Evolutionary conservation across 2,329 filamentous ascomycete species (phyloP), one percentile per base, ranked within the genome.

Genomic region (Sporothrix phasma): DNA sequence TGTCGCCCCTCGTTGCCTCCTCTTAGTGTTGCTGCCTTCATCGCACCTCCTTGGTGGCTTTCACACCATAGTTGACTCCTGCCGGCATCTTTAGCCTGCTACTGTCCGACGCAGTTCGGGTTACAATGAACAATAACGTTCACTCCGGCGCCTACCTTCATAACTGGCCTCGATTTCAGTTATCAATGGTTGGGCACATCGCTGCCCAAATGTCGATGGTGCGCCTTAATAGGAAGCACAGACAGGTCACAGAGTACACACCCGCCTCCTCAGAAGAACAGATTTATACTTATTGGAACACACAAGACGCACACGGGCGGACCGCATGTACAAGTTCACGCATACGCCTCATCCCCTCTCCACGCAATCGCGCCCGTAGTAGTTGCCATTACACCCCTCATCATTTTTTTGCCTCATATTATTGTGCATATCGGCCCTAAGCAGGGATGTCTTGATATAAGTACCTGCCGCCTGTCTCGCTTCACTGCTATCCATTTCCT

Each of bases 351-450:
- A 6, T 15, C 15, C 46, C 7, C 46, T 17, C 24, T 29, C 54
- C 26, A 41, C 46, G 8, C 26, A 51, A 6, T 29, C 45, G 11
- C 45, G 46, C 46, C n/a, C 53, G 19, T 26, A 46, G 45, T 26
- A 53, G 45, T 45, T 46, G 22, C 56, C 59, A 15, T 41, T 15
- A 24, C 63, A 11, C 51, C 53, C 39, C 59, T 62, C 59, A 39
- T 46, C 7, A 22, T 24, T 19, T 37, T 65, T 51, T 51, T 59
- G 45, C 59, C 43, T 29, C n/a, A 17, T 31, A 43, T 64, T 54
- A 45, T 54, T 34, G 29, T 24, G 7, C 49, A 39, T 17, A 34
- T 45, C 22, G 15, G 51, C n/a, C 47, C 24, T 47, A 26, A 15
- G 15, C 17, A 39, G 7, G 2, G 17, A 3, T 22, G 3, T 37